Evolutionary conservation across 495 filamentous ascomycete species (phyloP).

Genomic region (Penicillium herquei): DNA sequence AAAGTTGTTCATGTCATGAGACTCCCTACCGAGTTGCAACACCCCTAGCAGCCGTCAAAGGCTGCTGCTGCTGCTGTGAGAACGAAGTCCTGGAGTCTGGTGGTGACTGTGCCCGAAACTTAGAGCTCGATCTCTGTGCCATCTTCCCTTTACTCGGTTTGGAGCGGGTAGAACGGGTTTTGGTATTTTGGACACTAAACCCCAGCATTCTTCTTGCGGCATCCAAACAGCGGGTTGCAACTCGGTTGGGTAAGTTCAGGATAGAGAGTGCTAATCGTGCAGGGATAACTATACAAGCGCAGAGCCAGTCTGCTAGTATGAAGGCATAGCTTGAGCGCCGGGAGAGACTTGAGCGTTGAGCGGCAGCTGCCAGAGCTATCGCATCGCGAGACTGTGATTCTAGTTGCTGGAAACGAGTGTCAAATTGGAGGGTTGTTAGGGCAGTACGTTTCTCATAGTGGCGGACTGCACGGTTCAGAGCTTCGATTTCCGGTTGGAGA

Average conservation of each 20-base stretch:
- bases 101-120: neutral
- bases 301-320: constrained; percentile 27
- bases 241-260: constrained; percentile 23
- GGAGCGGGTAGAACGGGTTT: neutral
- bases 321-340: constrained; percentile 21
- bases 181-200: neutral
- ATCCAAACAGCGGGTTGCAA: constrained; percentile 17
- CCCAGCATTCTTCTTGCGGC: constrained; percentile 15
- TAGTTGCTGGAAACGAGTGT: constrained; percentile 67
- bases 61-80: neutral
- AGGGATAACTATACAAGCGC: constrained; percentile 29
- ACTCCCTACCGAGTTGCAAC: neutral
- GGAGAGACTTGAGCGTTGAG: constrained; percentile 46
- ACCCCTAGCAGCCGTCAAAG: neutral
- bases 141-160: constrained; percentile 22
- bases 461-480: constrained; percentile 82
- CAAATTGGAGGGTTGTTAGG: constrained; percentile 68
- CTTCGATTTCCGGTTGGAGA: constrained; percentile 81
- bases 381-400: constrained; percentile 73
- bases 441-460: constrained; percentile 91
- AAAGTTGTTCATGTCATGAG: neutral
- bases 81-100: constrained; percentile 1
- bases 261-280: constrained; percentile 26
- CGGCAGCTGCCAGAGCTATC: constrained; percentile 73
- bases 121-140: neutral